Evolutionary conservation across 257 asterid species (phyloP), one percentile per base, ranked within the genome.

Genomic region (Nicotiana paniculata): DNA sequence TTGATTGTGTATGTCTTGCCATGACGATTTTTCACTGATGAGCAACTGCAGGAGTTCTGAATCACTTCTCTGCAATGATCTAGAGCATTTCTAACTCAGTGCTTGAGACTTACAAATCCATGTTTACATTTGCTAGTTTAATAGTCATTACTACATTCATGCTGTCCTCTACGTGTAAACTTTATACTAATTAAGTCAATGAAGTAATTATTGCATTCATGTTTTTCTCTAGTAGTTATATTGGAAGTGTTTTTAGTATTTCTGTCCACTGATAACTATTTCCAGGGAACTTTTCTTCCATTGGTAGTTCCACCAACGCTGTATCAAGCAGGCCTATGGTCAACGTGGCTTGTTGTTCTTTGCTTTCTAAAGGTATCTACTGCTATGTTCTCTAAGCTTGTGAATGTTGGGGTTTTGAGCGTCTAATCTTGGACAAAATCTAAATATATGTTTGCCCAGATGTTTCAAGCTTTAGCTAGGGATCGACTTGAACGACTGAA

Each of bases 401-500:
- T 51, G 79, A 53, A 75, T 75, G 53, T 51, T 75, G 46, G 46
- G 62, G 3, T 74, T 26, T 26, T 24, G 63, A 51, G 63, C 16
- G 79, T 48, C 79, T 75, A 51, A 51, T 37, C 79, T 75, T 75
- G 63, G 79, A 75, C 55, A 51, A 74, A 15, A 75, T 15, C 26
- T 75, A 15, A 12, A 51, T 15, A 15, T 75, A 28, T 75, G 9
- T 53, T 70, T 82, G n/a, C 65, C 84, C 97, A 95, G 98, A 95
- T 93, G 98, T 95, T 95, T 90, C 98, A 95, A 91, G 98, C 98
- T 61, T 86, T 95, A 88, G 93, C 98, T 81, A 89, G 98, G 88
- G 98, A 92, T 84, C 91, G 98, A 72, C 98, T 95, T 68, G 98
- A 95, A 85, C 94, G 97, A 85, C 83, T 95, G 91, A 95, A 92